Percentiles rank a stretch among this genome's conserved stretches.
Evolutionary conservation across 2,329 filamentous ascomycete genomes (phyloP).

Genomic region (Diaporthe citrichinensis): DNA sequence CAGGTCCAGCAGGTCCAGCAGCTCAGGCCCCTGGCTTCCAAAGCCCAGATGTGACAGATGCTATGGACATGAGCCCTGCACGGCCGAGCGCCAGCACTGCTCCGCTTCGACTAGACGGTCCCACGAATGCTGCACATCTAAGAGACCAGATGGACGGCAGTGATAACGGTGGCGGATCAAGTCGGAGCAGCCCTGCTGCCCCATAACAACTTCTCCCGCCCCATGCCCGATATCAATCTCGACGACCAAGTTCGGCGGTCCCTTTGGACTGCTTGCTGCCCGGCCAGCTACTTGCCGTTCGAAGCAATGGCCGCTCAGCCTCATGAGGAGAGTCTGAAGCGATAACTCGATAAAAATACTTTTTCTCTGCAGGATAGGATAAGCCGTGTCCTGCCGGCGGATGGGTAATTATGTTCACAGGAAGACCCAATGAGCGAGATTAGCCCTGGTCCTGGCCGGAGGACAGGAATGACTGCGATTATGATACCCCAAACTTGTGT

Average conservation of each 20-base stretch:
- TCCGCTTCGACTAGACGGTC: conserved; percentile 33
- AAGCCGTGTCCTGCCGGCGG: not conserved
- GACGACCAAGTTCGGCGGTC: not conserved
- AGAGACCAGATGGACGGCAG: conserved; percentile 27
- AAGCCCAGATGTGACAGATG: conserved; percentile 25
- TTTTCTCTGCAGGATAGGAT: not conserved
- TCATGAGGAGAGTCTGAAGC: not conserved
- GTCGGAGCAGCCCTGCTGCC: conserved; percentile 36
- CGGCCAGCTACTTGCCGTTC: not conserved
- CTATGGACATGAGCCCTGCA: conserved; percentile 38
- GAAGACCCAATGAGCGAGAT: conserved; percentile 1
- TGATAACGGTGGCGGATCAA: conserved; percentile 28
- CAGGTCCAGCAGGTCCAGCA: not conserved
- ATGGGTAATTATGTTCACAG: conserved; percentile 9
- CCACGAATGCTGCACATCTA: not conserved
- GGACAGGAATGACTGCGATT: conserved; percentile 23
- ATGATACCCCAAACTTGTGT: conserved; percentile 26
- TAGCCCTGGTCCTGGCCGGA: not conserved
- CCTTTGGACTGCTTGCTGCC: not conserved
- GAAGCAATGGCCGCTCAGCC: too few species aligned
- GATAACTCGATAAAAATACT: not conserved
- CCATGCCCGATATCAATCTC: not conserved
- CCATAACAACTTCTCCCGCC: conserved; percentile 7
- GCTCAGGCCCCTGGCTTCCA: conserved; percentile 2
- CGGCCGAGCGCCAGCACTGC: conserved; percentile 36